phyloP scores from a whole-genome alignment of 257 asterid species.

The Galeopsis tetrahit region DNA sequence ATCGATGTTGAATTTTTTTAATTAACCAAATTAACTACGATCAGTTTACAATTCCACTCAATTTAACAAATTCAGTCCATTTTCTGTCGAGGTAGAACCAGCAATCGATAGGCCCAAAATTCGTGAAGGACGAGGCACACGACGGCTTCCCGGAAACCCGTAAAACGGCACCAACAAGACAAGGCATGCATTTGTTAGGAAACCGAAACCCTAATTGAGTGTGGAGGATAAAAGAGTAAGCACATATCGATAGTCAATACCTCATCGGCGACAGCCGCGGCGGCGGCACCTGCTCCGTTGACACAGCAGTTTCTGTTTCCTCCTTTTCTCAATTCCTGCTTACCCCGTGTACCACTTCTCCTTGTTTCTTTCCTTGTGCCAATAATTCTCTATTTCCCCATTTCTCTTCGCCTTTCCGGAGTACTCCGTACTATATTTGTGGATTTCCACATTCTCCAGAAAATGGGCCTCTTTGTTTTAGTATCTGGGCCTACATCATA shows the following conservation, averaged over 20 bases:
- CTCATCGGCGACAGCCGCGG: constrained; percentile 36
- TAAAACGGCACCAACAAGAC: constrained; percentile 3
- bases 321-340: neutral
- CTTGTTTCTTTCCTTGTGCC: constrained; percentile 20
- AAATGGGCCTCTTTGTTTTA: neutral
- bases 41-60: neutral
- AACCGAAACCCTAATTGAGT: constrained; percentile 42
- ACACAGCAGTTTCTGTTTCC: constrained; percentile 31
- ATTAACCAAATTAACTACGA: constrained; percentile 21
- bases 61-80: neutral
- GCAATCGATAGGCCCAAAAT: constrained; percentile 13
- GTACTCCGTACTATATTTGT: neutral
- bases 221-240: constrained; percentile 27
- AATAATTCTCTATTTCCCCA: neutral
- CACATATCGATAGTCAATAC: constrained; percentile 36
- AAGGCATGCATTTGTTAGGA: constrained; percentile 21
- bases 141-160: neutral
- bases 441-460: neutral
- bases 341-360: neutral
- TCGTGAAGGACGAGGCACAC: neutral
- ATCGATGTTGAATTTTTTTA: neutral
- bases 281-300: constrained; percentile 29
- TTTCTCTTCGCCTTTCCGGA: neutral
- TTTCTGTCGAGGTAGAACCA: constrained; percentile 21
- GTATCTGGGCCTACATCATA: neutral